Evolutionary conservation across 129 eudicot genomes (phyloP).

Genomic region (Pittosporum tobira): DNA sequence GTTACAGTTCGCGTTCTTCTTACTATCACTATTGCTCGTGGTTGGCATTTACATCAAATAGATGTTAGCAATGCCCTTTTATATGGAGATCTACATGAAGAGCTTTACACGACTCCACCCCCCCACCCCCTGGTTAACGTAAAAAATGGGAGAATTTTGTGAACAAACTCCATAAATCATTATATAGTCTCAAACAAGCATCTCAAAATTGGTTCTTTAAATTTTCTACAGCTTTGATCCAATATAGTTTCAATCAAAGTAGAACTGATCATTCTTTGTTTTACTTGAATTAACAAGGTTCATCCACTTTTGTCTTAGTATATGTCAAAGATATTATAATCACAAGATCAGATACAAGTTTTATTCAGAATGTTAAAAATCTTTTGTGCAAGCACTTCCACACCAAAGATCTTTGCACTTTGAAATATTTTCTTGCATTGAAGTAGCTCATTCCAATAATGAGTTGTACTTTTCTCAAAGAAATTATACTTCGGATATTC

Average conservation of each 20-base stretch:
- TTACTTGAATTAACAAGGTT: no score
- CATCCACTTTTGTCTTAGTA: not conserved
- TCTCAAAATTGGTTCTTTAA: not conserved
- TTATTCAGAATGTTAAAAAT: not conserved
- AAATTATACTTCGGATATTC: not conserved
- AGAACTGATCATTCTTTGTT: slow-evolving; percentile 5
- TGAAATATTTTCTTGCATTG: slow-evolving; percentile 16
- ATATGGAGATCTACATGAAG: no score
- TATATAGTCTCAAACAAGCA: slow-evolving; percentile 9
- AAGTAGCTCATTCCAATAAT: not conserved
- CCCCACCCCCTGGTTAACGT: not conserved
- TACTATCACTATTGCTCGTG: no score
- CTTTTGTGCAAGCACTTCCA: not conserved
- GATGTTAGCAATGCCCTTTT: no score
- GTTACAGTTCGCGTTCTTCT: no score
- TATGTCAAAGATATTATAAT: slow-evolving; percentile 6
- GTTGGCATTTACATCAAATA: no score
- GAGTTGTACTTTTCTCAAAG: not conserved
- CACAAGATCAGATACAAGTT: not conserved
- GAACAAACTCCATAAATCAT: not conserved
- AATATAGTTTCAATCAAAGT: no score
- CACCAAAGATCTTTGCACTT: slow-evolving; percentile 14
- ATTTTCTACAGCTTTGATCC: not conserved
- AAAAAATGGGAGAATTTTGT: not conserved
- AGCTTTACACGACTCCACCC: no score